Percentiles rank a stretch among this genome's conserved stretches.
Conservation (phyloP, 2,329 filamentous ascomycete genomes). For the Cordyceps fumosorosea region DNA sequence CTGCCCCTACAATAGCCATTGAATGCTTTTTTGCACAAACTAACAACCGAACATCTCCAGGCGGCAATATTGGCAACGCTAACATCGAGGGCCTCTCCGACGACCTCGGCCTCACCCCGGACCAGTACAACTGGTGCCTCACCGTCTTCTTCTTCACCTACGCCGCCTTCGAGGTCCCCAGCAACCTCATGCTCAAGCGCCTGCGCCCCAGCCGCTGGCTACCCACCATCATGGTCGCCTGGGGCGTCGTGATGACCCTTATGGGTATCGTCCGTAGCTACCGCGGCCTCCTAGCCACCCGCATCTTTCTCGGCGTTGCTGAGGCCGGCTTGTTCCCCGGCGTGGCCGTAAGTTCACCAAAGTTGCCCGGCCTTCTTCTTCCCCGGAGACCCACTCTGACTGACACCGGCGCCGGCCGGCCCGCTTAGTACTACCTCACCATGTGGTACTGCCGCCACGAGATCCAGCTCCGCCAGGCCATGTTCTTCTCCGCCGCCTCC, state of each 20-base stretch:
- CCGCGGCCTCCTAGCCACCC: constrained; percentile 37
- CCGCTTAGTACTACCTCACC: constrained; percentile 54
- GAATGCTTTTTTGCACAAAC: not conserved
- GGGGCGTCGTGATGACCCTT: constrained; percentile 38
- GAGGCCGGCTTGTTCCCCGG: constrained; percentile 63
- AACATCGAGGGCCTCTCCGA: constrained; percentile 20
- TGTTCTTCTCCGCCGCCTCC: constrained; percentile 76
- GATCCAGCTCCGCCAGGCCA: constrained; percentile 62
- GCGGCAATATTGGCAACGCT: constrained; percentile 13
- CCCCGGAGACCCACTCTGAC: constrained; percentile 9
- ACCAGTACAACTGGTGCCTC: constrained; percentile 33
- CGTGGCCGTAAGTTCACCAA: constrained; percentile 32
- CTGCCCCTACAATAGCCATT: not conserved
- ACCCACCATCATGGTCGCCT: constrained; percentile 60
- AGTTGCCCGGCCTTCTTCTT: not conserved
- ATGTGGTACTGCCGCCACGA: constrained; percentile 76
- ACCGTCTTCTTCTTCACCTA: constrained; percentile 37
- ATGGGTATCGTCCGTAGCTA: constrained; percentile 43
- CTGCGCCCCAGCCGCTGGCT: constrained; percentile 69
- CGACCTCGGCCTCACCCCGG: constrained; percentile 4
- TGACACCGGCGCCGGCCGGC: not conserved
- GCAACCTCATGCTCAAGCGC: constrained; percentile 69
- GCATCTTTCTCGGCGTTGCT: constrained; percentile 56
- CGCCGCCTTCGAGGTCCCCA: constrained; percentile 57
- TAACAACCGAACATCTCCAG: not conserved